phyloP scores from a whole-genome alignment of 768 basidiomycete genomes.

The Flagelloscypha sp. region DNA sequence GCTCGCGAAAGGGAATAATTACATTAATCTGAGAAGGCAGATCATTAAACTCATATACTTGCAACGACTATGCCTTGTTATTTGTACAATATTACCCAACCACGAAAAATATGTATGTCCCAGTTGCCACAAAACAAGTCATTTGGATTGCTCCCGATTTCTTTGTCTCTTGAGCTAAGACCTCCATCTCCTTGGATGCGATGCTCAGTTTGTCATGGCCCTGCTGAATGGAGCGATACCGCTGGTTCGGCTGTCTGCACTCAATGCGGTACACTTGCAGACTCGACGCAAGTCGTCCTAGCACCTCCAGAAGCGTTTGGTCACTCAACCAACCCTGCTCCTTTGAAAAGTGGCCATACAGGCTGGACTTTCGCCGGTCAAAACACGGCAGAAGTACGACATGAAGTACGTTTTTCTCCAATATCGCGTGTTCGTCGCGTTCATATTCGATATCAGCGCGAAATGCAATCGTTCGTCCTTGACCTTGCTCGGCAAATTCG shows the following conservation, averaged over 20 bases:
- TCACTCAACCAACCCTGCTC: conserved; percentile 23
- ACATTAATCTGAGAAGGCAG: too few species aligned
- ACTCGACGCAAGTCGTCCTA: conserved; percentile 55
- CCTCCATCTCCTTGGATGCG: too few species aligned
- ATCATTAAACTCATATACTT: too few species aligned
- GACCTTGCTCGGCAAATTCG: conserved; percentile 52
- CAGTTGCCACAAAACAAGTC: too few species aligned
- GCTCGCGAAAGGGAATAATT: too few species aligned
- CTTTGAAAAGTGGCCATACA: conserved; percentile 41
- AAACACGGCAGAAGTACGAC: conserved; percentile 56
- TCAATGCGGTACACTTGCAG: conserved; percentile 60
- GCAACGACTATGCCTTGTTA: too few species aligned
- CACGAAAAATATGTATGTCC: too few species aligned
- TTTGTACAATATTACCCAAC: too few species aligned
- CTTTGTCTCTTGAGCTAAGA: too few species aligned
- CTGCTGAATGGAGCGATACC: conserved; percentile 47
- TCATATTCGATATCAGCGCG: conserved; percentile 33
- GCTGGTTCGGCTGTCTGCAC: conserved; percentile 59
- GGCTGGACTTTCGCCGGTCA: conserved; percentile 60
- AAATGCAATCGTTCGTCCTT: conserved; percentile 56
- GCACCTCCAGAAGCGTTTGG: conserved; percentile 25
- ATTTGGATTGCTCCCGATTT: too few species aligned
- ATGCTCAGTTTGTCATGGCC: conserved; percentile 49
- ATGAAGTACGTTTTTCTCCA: conserved; percentile 30
- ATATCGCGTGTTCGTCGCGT: conserved; percentile 6